Evolutionary conservation across 2,329 filamentous ascomycete species (phyloP), one percentile per base, ranked within the genome.

Genomic region (Drechslerella dactyloides): DNA sequence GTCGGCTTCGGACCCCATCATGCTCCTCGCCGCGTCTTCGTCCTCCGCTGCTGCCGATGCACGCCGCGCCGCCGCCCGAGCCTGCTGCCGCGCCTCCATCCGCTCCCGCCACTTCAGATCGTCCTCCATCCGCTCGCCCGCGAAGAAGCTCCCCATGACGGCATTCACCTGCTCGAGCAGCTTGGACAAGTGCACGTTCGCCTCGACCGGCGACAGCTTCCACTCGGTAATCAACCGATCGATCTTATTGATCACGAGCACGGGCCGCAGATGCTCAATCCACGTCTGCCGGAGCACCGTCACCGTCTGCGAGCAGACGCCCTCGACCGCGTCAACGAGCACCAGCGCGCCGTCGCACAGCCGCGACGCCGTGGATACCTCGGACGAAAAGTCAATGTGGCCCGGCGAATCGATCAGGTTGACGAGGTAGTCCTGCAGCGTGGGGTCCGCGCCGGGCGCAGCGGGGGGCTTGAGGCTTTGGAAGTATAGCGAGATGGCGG

Each of bases 221-320:
- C 97, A 84, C 82, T 99, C 94, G 1, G 91, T 96, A 64, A 99
- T 85, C 63, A 99, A 85, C 65, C 94, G 87, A 80, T 99, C 94
- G 83, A 99, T 96, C 81, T 99, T 99, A 83, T 99, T 99, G 80
- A 99, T 93, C 63, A 97, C 92, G 46, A 99, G 84, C 42, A 99
- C 82, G 0, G 94, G 94, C 80, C 96, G 96, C 73, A 99, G 84
- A 80, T 96, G 94, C 81, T 99, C 94, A 35, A 89, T 89, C 93
- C 93, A 99, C 52, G 92, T 89, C 79, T 99, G 94, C 37, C 94
- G 87, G 65, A 99, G 83, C 15, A 99, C 94, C 0, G 94, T 99
- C 40, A 99, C 94, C 0, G 94, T 99, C 81, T 99, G 94, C 81
- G 93, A 97, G 83, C 94, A 99, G 2, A 99, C 94, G 56, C 94